phyloP scores from a whole-genome alignment of 139 green algal genomes.

The Chlamydomonas applanata region DNA sequence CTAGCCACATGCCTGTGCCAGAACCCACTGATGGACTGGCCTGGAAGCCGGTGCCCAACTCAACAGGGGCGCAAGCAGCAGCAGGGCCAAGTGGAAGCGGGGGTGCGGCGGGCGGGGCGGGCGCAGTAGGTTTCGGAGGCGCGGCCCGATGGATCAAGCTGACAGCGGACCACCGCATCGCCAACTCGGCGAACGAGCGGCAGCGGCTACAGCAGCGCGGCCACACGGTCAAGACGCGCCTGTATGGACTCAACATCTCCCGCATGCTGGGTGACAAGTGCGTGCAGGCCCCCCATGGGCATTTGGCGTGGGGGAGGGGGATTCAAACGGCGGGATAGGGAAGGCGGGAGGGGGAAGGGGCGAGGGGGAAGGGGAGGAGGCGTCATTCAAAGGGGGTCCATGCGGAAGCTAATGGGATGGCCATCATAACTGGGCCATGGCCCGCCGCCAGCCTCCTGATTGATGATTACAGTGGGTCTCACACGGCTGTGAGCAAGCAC shows the following conservation, averaged over 20 bases:
- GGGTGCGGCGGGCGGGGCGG: neutral
- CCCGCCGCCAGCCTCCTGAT: too few species aligned
- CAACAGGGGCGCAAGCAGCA: neutral
- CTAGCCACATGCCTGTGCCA: neutral
- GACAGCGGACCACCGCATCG: constrained; percentile 57
- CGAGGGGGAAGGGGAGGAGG: neutral
- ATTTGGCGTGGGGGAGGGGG: too few species aligned
- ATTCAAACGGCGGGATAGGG: too few species aligned
- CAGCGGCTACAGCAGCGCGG: constrained; percentile 37
- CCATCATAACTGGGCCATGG: too few species aligned
- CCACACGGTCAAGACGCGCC: constrained; percentile 33
- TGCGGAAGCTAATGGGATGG: too few species aligned
- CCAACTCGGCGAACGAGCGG: constrained; percentile 34
- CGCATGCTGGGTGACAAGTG: constrained; percentile 57
- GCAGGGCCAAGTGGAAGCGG: neutral
- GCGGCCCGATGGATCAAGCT: constrained; percentile 27
- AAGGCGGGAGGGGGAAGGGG: too few species aligned
- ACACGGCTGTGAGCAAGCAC: too few species aligned
- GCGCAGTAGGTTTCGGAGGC: neutral
- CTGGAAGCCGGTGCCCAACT: neutral
- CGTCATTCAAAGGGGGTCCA: too few species aligned
- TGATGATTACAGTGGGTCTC: too few species aligned
- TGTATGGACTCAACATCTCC: constrained; percentile 61
- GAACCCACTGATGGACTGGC: neutral
- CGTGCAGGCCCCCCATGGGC: too few species aligned